A percentile compares a stretch with the other conserved stretches of the same genome.
Conservation (phyloP, 768 basidiomycete species). For the Rhizopogon rudus region DNA sequence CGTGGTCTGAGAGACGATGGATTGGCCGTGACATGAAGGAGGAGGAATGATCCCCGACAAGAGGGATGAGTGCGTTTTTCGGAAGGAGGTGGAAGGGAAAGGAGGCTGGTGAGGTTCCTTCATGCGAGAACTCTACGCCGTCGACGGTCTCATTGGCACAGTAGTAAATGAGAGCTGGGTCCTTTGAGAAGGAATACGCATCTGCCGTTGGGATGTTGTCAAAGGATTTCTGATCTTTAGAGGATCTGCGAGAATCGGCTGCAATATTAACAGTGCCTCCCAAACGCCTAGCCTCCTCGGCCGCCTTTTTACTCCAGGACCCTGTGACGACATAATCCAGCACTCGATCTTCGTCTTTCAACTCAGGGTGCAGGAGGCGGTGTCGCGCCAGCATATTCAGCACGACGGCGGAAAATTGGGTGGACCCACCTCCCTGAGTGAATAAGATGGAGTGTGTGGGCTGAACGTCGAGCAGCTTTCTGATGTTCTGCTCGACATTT, state of each 20-base stretch:
- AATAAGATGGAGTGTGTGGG: constrained; percentile 83
- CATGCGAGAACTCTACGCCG: constrained; percentile 80
- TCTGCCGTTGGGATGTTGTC: constrained; percentile 74
- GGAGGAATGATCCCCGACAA: constrained; percentile 94
- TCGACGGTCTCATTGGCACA: constrained; percentile 99
- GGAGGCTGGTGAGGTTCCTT: constrained; percentile 46
- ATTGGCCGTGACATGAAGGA: constrained; percentile 97
- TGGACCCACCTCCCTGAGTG: constrained; percentile 91
- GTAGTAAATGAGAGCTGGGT: constrained; percentile 91
- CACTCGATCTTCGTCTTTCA: constrained; percentile 45
- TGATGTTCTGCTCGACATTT: constrained; percentile 59
- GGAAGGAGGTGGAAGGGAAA: constrained; percentile 83
- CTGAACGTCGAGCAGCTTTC: constrained; percentile 77
- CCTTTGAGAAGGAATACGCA: constrained; percentile 70
- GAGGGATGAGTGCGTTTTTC: constrained; percentile 54
- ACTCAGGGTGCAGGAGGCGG: constrained; percentile 64
- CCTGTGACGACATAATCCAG: constrained; percentile 94
- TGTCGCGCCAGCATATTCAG: constrained; percentile 89
- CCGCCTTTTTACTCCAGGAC: constrained; percentile 86
- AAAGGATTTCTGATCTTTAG: constrained; percentile 64
- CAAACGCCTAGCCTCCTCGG: constrained; percentile 76
- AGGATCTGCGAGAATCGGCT: constrained; percentile 60
- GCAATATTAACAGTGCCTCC: constrained; percentile 60
- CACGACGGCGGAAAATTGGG: constrained; percentile 88
- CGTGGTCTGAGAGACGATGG: constrained; percentile 81